Base-by-base conservation (phyloP, 2,329 filamentous ascomycete species). In the Fusarium domesticum region DNA sequence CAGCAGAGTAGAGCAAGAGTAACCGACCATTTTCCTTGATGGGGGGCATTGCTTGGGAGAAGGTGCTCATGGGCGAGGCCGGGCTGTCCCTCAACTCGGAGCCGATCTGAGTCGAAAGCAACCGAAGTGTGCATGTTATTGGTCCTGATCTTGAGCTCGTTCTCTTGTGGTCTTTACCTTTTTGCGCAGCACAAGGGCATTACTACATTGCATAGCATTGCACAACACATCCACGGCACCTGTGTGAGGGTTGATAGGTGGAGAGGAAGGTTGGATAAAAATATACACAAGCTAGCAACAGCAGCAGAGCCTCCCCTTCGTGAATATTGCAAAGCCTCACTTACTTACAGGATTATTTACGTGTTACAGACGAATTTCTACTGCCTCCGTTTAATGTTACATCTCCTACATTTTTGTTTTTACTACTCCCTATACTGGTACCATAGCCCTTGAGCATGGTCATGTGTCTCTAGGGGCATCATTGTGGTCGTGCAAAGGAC, bases 61-160 rank as follows among this genome's bases (percentile, higher is more conserved):
- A 25, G 35, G 41, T 39, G 14, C 37, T 25, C 18, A 49, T 53
- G 55, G 55, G 47, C 47, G 35, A 51, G 54, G 43, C 54, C 56
- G 57, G 57, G 48, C 57, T 59, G 50, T 47, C 54, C 50, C 46
- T 39, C 45, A 33, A 20, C 48, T 59, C 54, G 56, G 56, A 46
- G 48, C 57, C 57, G 57, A 53, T 54, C 51, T 51, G 48, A 48
- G 34, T 42, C 43, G 36, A 37, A 37, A 18, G 36, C 43, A 47
- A 35, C 54, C 54, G 57, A 56, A 20, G 46, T 31, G 39, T 47
- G 45, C 43, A 35, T 41, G 25, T 48, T 46, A 58, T 59, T 59
- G 56, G 56, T 42, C 41, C 44, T 34, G 46, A 32, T 12, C 15
- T 6, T 36, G 25, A 28, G 19, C 35, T 20, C 31, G 20, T 35